Conservation (phyloP, 2,329 filamentous ascomycete genomes). For the Neopestalotiopsis clavispora region DNA sequence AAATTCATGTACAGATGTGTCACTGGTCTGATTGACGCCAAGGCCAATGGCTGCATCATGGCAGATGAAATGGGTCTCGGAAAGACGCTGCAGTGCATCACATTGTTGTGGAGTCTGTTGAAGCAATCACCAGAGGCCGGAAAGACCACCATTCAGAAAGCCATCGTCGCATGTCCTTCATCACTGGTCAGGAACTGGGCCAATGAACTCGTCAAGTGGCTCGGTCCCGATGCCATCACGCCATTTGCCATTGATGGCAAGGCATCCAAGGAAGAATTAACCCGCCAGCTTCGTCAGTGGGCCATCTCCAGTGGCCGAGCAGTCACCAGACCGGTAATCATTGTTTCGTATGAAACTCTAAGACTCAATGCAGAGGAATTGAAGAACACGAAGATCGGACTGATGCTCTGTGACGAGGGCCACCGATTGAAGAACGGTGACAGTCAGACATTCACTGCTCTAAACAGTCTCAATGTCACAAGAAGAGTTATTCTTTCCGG, state of each 20-base stretch:
- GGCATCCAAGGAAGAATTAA: constrained; percentile 91
- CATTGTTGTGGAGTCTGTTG: constrained; percentile 93
- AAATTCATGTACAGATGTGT: constrained; percentile 96
- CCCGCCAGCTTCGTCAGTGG: constrained; percentile 90
- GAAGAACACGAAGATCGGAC: constrained; percentile 85
- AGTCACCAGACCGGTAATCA: constrained; percentile 90
- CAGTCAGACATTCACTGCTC: constrained; percentile 89
- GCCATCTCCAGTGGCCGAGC: constrained; percentile 88
- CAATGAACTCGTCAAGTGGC: constrained; percentile 95
- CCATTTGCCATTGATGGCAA: constrained; percentile 98
- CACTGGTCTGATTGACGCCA: constrained; percentile 92
- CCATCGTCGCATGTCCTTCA: constrained; percentile 94
- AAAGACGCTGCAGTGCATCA: constrained; percentile 96
- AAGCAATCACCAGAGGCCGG: constrained; percentile 97
- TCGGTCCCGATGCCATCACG: constrained; percentile 86
- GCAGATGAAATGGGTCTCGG: constrained; percentile 98
- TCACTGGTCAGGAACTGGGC: constrained; percentile 98
- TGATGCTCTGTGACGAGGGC: constrained; percentile 95
- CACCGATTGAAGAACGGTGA: constrained; percentile 97
- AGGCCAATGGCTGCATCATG: constrained; percentile 98
- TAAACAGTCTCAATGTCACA: constrained; percentile 89
- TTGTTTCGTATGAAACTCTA: constrained; percentile 96
- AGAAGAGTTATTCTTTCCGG: constrained; percentile 93
- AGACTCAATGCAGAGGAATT: constrained; percentile 90
- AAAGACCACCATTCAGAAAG: constrained; percentile 92